Evolutionary conservation across 164 flowering plant species (phyloP).

Genomic region (Pachysandra terminalis): DNA sequence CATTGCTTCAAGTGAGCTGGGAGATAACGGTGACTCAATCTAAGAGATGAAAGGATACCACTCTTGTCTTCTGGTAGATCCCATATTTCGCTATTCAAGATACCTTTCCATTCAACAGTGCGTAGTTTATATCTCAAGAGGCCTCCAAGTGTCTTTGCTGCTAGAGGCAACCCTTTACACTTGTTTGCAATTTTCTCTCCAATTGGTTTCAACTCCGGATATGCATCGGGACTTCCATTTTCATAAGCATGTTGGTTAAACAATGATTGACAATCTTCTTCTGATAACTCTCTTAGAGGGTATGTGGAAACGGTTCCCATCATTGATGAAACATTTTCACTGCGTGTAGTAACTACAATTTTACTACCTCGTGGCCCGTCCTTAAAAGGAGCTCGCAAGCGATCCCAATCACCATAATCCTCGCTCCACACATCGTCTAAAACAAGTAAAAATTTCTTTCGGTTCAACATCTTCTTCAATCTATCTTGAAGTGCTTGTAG

Average conservation of each 20-base stretch:
- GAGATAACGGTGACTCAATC: conserved; percentile 22
- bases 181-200: conserved; percentile 24
- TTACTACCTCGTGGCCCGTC: conserved; percentile 32
- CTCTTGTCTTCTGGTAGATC: background rate
- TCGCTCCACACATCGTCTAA: conserved; percentile 17
- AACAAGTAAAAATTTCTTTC: conserved; percentile 5
- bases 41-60: conserved; percentile 14
- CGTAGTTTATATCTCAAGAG: conserved; percentile 12
- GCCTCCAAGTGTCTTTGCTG: conserved; percentile 24
- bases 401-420: conserved; percentile 16
- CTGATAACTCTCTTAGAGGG: conserved; percentile 9
- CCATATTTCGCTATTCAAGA: conserved; percentile 21
- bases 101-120: conserved; percentile 14
- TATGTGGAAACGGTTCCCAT: conserved; percentile 2
- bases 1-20: conserved; percentile 26
- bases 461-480: background rate
- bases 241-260: conserved; percentile 23
- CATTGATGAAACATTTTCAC: conserved; percentile 10
- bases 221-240: background rate
- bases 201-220: conserved; percentile 8
- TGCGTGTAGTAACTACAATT: conserved; percentile 31
- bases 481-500: background rate
- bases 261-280: conserved; percentile 24
- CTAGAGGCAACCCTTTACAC: conserved; percentile 34
- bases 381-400: no score